Evolutionary conservation across 2,329 filamentous ascomycete genomes (phyloP).

Genomic region (Fusarium sacchari): DNA sequence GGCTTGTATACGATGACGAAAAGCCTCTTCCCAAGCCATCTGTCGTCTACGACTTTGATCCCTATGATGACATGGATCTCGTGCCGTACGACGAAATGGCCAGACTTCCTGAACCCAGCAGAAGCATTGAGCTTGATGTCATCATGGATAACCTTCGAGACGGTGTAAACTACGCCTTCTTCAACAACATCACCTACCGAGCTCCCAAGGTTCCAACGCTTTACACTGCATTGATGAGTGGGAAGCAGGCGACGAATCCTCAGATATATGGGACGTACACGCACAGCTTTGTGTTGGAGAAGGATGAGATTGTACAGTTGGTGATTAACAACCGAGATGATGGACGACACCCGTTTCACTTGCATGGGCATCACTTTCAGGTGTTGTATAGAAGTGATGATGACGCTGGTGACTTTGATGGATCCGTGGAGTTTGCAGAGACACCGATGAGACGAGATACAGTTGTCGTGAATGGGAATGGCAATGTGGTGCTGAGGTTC

Average conservation of each 20-base stretch:
- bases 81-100: slow-evolving; percentile 73
- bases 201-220: slow-evolving; percentile 80
- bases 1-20: slow-evolving; percentile 66
- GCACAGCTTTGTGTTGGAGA: slow-evolving; percentile 73
- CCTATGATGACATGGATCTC: slow-evolving; percentile 79
- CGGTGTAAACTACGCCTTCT: slow-evolving; percentile 70
- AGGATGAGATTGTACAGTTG: slow-evolving; percentile 76
- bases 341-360: slow-evolving; percentile 78
- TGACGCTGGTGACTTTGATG: slow-evolving; percentile 65
- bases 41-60: slow-evolving; percentile 68
- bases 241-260: slow-evolving; percentile 67
- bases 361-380: slow-evolving; percentile 83
- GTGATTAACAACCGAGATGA: slow-evolving; percentile 80
- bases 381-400: slow-evolving; percentile 69
- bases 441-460: slow-evolving; percentile 76
- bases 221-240: slow-evolving; percentile 76
- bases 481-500: slow-evolving; percentile 76
- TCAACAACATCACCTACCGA: slow-evolving; percentile 83
- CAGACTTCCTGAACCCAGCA: slow-evolving; percentile 69
- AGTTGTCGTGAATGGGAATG: slow-evolving; percentile 70
- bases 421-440: slow-evolving; percentile 58
- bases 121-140: slow-evolving; percentile 70
- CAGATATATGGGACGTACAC: slow-evolving; percentile 73
- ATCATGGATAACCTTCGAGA: slow-evolving; percentile 71
- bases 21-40: slow-evolving; percentile 61